Evolutionary conservation across 345 rosid species (phyloP).

Genomic region (Populus tremula): DNA sequence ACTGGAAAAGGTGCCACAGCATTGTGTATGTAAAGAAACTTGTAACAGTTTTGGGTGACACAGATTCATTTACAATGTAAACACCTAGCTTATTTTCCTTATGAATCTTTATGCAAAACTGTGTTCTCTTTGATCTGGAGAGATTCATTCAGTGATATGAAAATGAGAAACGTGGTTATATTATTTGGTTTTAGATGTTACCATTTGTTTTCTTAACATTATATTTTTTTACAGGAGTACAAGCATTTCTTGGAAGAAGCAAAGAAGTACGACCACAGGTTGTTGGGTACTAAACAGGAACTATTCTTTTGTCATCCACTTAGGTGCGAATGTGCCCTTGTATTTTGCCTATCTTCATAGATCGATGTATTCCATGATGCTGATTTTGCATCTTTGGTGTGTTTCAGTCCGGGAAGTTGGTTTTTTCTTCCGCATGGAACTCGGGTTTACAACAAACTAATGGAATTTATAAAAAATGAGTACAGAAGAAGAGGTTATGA

Average conservation of each 20-base stretch:
- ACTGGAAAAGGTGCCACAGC: background rate
- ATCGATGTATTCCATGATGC: slow-evolving; percentile 4
- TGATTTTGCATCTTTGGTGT: slow-evolving; percentile 16
- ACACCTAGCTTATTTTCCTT: background rate
- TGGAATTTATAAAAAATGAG: slow-evolving; percentile 68
- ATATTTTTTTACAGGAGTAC: slow-evolving; percentile 57
- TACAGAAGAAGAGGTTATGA: slow-evolving; percentile 86
- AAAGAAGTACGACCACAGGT: slow-evolving; percentile 87
- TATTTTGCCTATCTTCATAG: slow-evolving; percentile 2
- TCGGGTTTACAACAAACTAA: slow-evolving; percentile 78
- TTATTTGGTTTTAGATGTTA: background rate
- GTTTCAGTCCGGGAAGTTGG: slow-evolving; percentile 96
- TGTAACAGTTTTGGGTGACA: background rate
- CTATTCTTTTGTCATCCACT: slow-evolving; percentile 84
- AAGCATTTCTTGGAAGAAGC: slow-evolving; percentile 72
- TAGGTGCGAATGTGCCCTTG: slow-evolving; percentile 44
- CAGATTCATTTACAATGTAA: background rate
- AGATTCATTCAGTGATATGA: background rate
- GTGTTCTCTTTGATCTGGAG: background rate
- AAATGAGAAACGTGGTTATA: background rate
- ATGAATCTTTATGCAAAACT: background rate
- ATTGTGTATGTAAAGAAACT: background rate
- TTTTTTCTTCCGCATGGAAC: slow-evolving; percentile 92
- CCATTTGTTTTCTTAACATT: background rate
- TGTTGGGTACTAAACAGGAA: slow-evolving; percentile 86